Percentiles rank a stretch among this genome's conserved stretches.
phyloP scores from a whole-genome alignment of 2,329 filamentous ascomycete genomes.

The Cytospora piceae region DNA sequence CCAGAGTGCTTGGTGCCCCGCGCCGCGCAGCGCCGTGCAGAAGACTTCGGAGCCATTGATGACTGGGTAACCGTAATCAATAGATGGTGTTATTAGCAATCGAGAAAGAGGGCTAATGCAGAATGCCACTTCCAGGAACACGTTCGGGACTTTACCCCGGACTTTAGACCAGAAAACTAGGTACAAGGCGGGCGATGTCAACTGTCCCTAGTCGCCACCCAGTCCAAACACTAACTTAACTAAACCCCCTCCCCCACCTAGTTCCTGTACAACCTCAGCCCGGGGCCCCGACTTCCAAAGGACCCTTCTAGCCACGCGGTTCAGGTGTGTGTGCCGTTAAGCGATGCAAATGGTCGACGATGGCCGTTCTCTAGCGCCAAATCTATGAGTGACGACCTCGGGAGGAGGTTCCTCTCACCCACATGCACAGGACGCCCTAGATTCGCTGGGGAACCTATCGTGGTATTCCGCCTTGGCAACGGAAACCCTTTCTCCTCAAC shows the following conservation, averaged over 20 bases:
- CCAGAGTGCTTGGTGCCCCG: no score
- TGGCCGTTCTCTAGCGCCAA: not conserved
- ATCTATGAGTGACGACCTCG: not conserved
- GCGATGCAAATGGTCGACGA: not conserved
- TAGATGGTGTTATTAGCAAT: no score
- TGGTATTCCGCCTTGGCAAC: not conserved
- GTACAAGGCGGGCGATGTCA: no score
- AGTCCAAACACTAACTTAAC: no score
- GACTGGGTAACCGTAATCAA: no score
- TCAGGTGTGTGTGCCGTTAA: not conserved
- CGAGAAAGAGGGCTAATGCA: no score
- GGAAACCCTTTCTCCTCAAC: not conserved
- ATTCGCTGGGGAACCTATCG: not conserved
- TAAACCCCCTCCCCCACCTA: not conserved
- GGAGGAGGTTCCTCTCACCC: not conserved
- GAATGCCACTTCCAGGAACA: no score
- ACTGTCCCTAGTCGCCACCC: no score
- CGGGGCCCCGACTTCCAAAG: not conserved
- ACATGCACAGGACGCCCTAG: no score
- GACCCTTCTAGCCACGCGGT: not conserved
- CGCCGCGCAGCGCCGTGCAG: no score
- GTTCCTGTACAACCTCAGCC: not conserved
- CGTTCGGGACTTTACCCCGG: not conserved
- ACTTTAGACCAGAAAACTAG: not conserved
- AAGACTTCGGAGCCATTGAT: no score